These are phyloP conservation scores for Solanum hybrid DNA, from an alignment of 305 asterid species.

Conservation along the genomic window DNA sequence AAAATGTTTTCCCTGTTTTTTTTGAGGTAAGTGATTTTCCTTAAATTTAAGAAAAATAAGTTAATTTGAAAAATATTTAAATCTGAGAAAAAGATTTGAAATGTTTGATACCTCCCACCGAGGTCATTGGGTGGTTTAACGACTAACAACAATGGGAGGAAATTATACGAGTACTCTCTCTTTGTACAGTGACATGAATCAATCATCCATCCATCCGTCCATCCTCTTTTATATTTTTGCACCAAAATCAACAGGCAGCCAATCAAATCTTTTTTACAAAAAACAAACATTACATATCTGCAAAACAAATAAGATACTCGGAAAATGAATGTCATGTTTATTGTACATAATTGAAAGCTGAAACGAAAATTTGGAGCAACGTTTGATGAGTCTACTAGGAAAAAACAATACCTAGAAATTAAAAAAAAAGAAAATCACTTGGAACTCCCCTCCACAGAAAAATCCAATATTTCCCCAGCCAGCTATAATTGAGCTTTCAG, in stretches of 20 bases:
- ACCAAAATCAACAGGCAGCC: not conserved
- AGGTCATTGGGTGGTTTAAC: not conserved
- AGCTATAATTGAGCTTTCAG: slow-evolving; percentile 43
- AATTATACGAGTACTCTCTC: not conserved
- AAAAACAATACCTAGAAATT: not conserved
- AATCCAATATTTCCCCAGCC: not conserved
- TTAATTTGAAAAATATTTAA: not conserved
- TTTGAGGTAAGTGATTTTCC: not conserved
- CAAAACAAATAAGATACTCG: not conserved
- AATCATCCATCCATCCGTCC: not conserved
- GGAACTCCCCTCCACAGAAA: not conserved
- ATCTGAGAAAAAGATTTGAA: not conserved
- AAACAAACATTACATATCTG: not conserved
- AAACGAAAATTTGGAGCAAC: not conserved
- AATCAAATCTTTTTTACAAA: not conserved
- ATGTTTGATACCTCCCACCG: not conserved
- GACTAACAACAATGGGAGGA: not conserved
- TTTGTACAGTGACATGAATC: not conserved
- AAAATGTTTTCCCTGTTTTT: not conserved
- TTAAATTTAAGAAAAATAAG: not conserved
- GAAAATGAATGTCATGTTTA: not conserved
- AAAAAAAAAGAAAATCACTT: not conserved
- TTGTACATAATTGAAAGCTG: not conserved
- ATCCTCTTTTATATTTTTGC: not conserved
- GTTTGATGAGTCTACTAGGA: not conserved